phyloP scores from a whole-genome alignment of 306 rosid species.

The Trifolium repens region DNA sequence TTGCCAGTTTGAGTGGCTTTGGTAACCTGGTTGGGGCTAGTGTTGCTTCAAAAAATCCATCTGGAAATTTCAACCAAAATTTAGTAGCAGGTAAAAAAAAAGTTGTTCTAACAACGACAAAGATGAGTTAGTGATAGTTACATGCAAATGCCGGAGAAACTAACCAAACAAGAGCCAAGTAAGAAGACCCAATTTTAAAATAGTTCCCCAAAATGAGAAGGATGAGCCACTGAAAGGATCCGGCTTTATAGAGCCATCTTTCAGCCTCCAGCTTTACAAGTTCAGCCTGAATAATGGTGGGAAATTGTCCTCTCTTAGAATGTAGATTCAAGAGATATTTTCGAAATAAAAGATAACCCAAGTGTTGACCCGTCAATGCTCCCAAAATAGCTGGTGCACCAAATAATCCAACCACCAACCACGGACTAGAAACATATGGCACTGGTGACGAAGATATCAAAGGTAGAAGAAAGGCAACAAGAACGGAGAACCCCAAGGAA shows the following conservation, averaged over 20 bases:
- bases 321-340: constrained; percentile 58
- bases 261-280: constrained; percentile 83
- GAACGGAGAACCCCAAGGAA: constrained; percentile 64
- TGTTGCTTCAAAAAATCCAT: constrained; percentile 96
- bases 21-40: constrained; percentile 79
- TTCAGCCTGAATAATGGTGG: constrained; percentile 57
- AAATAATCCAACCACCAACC: constrained; percentile 86
- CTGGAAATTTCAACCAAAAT: constrained; percentile 53
- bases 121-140: constrained; percentile 49
- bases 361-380: constrained; percentile 82
- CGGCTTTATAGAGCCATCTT: constrained; percentile 97
- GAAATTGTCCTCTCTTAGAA: constrained; percentile 60
- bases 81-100: constrained; percentile 38
- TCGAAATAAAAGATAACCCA: constrained; percentile 78
- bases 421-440: constrained; percentile 86
- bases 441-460: constrained; percentile 71
- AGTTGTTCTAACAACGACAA: constrained; percentile 42
- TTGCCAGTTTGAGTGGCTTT: constrained; percentile 87
- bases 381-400: constrained; percentile 94
- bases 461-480: constrained; percentile 68
- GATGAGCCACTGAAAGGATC: constrained; percentile 91
- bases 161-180: constrained; percentile 95
- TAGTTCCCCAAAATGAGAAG: constrained; percentile 81
- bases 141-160: constrained; percentile 93
- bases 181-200: constrained; percentile 81